Evolutionary conservation across 805 yeast species (phyloP), one percentile per base, ranked within the genome.

Genomic region (Zygosaccharomyces bailii): DNA sequence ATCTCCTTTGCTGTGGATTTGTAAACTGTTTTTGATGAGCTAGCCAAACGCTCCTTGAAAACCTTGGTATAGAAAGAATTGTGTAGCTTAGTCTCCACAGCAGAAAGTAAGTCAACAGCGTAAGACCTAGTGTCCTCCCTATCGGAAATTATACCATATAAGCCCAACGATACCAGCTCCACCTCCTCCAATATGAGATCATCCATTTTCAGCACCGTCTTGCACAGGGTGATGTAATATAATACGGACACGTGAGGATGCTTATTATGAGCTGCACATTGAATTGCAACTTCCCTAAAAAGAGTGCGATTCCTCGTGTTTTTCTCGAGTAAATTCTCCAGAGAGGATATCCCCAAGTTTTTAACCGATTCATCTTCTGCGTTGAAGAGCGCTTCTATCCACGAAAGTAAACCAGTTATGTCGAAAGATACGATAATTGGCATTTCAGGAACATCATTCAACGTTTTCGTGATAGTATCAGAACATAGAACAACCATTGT

Each of bases 401-500:
- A 93, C 11, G 74, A 69, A 62, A 88, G 69, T 14, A 89, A 70
- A 0, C 80, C 80, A 2, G 76, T 68, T 5, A 84, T 73, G 51
- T 88, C 90, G 62, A 89, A 86, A 0, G 90, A 79, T 53, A 85
- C 68, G 1, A 78, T 67, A 0, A 80, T 73, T 2, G 68, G 63
- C 2, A 48, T 20, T 4, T 50, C 55, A 4, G 58, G 47, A 9
- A 42, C 50, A 23, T 53, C 55, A 14, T 49, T 25, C 6, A 61
- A 42, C 2, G 74, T 69, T 38, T 77, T 78, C 4, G 77, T 74
- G 6, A 89, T 76, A 2, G 83, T 78, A n/a, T 95, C 93, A 2
- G 82, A 72, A 53, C 95, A 80, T 20, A 93, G 67, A 0, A 83
- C 74, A 0, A 95, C 86, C 95, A 93, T 86, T 32, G 95, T 80